Conservation (phyloP, 495 filamentous ascomycete genomes). For the Penicillium diatomitis region DNA sequence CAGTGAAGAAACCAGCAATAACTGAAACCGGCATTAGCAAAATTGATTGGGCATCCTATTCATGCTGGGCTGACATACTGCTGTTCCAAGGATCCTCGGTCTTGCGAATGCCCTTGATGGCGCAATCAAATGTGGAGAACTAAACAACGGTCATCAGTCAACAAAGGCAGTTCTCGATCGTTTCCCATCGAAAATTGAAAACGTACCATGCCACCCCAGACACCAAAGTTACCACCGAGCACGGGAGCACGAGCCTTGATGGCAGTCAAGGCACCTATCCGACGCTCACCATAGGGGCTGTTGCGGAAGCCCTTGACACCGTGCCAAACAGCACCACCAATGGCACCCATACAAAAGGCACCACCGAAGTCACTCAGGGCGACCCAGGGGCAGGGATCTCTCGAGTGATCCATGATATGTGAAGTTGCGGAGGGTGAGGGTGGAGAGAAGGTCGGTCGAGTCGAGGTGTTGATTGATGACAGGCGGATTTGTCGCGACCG, state of each 20-base stretch:
- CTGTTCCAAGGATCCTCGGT: constrained; percentile 98
- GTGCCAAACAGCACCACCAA: constrained; percentile 95
- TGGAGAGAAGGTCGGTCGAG: background rate
- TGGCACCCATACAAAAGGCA: constrained; percentile 88
- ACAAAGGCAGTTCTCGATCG: no score
- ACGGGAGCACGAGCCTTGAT: constrained; percentile 96
- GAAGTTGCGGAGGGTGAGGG: constrained; percentile 4
- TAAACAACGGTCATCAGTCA: background rate
- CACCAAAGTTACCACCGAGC: constrained; percentile 93
- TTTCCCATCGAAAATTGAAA: background rate
- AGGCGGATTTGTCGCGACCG: background rate
- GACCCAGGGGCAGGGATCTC: constrained; percentile 96
- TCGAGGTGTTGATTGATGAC: background rate
- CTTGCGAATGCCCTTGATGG: constrained; percentile 88
- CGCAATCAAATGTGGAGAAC: constrained; percentile 72
- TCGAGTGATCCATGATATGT: constrained; percentile 75
- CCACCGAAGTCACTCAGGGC: constrained; percentile 93
- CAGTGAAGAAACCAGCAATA: constrained; percentile 94
- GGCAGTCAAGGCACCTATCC: constrained; percentile 91
- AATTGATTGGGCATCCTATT: background rate
- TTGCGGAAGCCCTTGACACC: constrained; percentile 95
- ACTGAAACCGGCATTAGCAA: constrained; percentile 15
- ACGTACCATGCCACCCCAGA: constrained; percentile 92
- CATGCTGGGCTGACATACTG: constrained; percentile 44
- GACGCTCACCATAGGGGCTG: constrained; percentile 80